Base-by-base conservation (phyloP, 805 yeast genomes). In the Barnettozyma californica region DNA sequence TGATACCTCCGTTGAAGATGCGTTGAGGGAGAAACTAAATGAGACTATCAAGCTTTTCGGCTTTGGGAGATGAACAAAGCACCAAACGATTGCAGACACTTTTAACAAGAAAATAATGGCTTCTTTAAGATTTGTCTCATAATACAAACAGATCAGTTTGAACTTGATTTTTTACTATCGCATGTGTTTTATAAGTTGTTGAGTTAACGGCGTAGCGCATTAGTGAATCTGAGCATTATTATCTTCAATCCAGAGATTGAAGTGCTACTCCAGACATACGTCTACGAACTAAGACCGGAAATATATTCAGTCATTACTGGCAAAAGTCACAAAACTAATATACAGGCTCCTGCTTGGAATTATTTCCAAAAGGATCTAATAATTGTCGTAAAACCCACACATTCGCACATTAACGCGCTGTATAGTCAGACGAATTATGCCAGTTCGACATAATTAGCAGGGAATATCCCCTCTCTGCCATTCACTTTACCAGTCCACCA, bases 401-500 rank as follows among this genome's bases (percentile, higher is more conserved):
- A 23, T 23, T 5, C 25, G 8, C 25, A 23, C 25, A 23, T 23
- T 5, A 5, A 23, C 25, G 8, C 25, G 8, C 25, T n/a, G n/a
- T n/a, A n/a, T n/a, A n/a, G n/a, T n/a, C n/a, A n/a, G n/a, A n/a
- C n/a, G n/a, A n/a, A n/a, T n/a, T 25, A 70, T 11, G 71, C 75
- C 59, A 91, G 68, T 63, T 91, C 95, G 39, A 92, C 97, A 63
- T 92, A 92, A 65, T 92, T 92, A 2, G 99, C 99, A 9, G 99
- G 99, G 77, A 92, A 92, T 20, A 91, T 91, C 39, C 99, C 99
- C 59, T 87, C 88, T 52, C 69, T 69, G 11, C 95, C 92, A 56
- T 86, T 87, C 47, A 81, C 71, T 63, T 86, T 81, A 25, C 99
- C 99, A 0, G 97, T 89, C 99, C 99, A 94, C 99, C 99, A 94